Conservation (phyloP, 1,139 yeast species). For the Candida sanyaensis region DNA sequence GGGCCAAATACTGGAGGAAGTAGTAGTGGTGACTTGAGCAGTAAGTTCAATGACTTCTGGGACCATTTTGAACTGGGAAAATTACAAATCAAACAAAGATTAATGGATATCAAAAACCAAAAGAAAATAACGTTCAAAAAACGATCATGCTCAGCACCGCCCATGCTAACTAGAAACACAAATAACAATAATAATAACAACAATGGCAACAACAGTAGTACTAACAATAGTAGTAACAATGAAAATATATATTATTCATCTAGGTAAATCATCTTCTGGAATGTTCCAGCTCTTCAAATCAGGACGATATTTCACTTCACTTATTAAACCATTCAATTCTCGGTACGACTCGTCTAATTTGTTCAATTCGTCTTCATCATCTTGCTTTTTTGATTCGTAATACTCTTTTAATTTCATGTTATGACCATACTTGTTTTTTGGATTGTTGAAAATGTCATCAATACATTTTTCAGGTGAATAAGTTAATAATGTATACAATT, state of each 20-base stretch:
- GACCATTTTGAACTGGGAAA: slow-evolving; percentile 15
- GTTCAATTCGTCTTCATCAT: slow-evolving; percentile 10
- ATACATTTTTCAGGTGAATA: slow-evolving; percentile 72
- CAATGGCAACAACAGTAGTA: too few species aligned
- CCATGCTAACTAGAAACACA: background rate
- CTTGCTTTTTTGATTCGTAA: slow-evolving; percentile 11
- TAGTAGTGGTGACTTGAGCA: slow-evolving; percentile 9
- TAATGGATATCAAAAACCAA: slow-evolving; percentile 12
- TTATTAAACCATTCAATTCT: slow-evolving; percentile 48
- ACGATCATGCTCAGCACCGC: slow-evolving; percentile 4
- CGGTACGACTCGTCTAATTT: slow-evolving; percentile 45
- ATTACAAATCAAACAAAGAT: slow-evolving; percentile 12
- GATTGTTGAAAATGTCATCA: slow-evolving; percentile 63
- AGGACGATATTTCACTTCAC: slow-evolving; percentile 40
- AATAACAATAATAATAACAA: background rate
- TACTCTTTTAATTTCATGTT: slow-evolving; percentile 28
- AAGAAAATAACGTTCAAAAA: slow-evolving; percentile 4
- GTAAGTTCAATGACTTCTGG: slow-evolving; percentile 12
- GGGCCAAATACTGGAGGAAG: background rate
- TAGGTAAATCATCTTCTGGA: slow-evolving; percentile 2
- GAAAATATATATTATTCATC: slow-evolving; percentile 4
- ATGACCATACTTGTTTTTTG: slow-evolving; percentile 69
- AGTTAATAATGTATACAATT: slow-evolving; percentile 59
- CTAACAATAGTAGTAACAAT: background rate
- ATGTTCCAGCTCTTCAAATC: slow-evolving; percentile 48